Base-by-base conservation (phyloP, 1,284 basidiomycete species). In the Neonothopanus nambi region DNA sequence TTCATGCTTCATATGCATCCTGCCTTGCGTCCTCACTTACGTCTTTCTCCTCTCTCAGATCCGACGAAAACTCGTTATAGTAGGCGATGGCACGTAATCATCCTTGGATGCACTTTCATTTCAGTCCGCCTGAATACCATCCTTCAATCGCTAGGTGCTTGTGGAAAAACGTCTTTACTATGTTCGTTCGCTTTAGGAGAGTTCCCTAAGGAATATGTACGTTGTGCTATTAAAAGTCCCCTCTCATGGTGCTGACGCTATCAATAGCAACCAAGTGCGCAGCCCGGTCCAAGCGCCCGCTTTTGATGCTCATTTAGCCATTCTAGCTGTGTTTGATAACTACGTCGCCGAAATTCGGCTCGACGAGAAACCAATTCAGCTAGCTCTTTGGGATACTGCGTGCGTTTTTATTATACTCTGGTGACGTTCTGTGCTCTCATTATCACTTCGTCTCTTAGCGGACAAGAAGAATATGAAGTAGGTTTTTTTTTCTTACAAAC, bases 311-410 rank as follows among this genome's bases (percentile, higher is more conserved):
- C 40, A 48, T 55, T 53, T 49, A 58, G 40, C 70, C 63, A 64
- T 65, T 57, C 56, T 74, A 87, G 92, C 93, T 52, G 94, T 97
- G 52, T 97, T 97, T 66, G 95, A 97, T 75, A 99, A 98, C 70
- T 99, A 98, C 71, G 95, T 98, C 57, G 95, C 96, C 43, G 96
- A 98, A 76, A 97, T 99, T 66, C 81, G 94, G 63, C 78, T 98
- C 51, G 96, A 99, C 71, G 95, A 95, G 60, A 98, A 98, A 72
- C 92, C 95, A 39, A 91, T 98, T 20, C 95, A 98, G 70, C 75
- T 98, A 52, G 95, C 95, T 38, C 74, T 98, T 35, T 98, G 95
- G 95, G 95, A 98, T 80, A 98, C 95, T 54, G 95, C 95, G 93
- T 93, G 69, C 71, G 91, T 85, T 54, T n/a, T 20, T 45, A 26